These are phyloP conservation scores for Polyporus tsugae DNA, from an alignment of 1,284 basidiomycete species.

Conservation along the genomic window DNA sequence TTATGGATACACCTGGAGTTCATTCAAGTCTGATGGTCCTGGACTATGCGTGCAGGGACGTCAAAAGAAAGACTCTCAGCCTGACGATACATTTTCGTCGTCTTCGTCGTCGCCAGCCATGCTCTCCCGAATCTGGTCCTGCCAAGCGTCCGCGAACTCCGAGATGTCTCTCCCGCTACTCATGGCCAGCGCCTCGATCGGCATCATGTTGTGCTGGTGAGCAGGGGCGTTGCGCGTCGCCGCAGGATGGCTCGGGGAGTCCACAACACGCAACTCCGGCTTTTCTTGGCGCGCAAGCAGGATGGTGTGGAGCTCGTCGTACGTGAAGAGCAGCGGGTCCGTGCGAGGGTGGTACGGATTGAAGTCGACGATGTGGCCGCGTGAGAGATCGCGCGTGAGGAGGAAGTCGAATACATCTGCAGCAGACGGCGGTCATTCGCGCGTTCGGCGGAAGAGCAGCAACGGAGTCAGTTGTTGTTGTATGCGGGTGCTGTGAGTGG, in stretches of 20 bases:
- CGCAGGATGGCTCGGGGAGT: slow-evolving; percentile 73
- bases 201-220: slow-evolving; percentile 92
- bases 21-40: neutral
- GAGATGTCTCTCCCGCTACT: slow-evolving; percentile 77
- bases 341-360: slow-evolving; percentile 89
- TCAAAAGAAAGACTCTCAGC: neutral
- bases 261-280: slow-evolving; percentile 75
- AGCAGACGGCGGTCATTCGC: neutral
- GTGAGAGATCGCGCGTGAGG: slow-evolving; percentile 79
- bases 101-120: slow-evolving; percentile 46
- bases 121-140: slow-evolving; percentile 56
- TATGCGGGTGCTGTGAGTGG: neutral
- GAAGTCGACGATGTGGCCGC: slow-evolving; percentile 88
- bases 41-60: neutral
- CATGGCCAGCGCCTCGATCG: slow-evolving; percentile 85
- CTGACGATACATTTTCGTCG: neutral
- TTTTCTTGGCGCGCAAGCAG: slow-evolving; percentile 32
- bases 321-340: slow-evolving; percentile 88
- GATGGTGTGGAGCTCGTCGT: slow-evolving; percentile 74
- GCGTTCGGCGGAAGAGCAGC: neutral
- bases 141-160: slow-evolving; percentile 78
- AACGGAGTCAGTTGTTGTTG: slow-evolving; percentile 7
- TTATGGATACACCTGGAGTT: slow-evolving; percentile 3
- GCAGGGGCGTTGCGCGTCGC: slow-evolving; percentile 73
- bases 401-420: slow-evolving; percentile 89